Base-by-base conservation (phyloP, 192 early-diverging fungal genomes). In the Paraglomus brasilianum region DNA sequence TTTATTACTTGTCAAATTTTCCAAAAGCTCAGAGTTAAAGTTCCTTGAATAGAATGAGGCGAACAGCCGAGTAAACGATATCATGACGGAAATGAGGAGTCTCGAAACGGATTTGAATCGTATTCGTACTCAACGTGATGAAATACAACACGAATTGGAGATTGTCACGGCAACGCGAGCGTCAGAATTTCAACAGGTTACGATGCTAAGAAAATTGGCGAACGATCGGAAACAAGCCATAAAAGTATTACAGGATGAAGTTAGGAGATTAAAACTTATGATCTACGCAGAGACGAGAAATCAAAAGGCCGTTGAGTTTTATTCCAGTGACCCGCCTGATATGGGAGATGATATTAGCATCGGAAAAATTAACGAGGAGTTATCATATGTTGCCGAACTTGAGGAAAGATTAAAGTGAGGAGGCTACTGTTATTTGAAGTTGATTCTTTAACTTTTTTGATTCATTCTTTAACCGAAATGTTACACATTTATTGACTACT, bases 321-420 rank as follows among this genome's bases (percentile, higher is more conserved):
- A 78, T 55, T 77, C 77, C 0, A 77, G 77, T 38, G 40, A 53
- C 21, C 42, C 67, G 5, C 48, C 38, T 8, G 49, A 69, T 30
- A 52, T 30, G 41, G 21, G 57, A 59, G 41, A 59, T 59, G 17
- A n/a, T 9, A 59, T 30, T n/a, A 59, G 57, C 15, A 38, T 17
- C 19, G 17, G 36, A 59, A 40, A 30, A 30, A 59, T 59, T 59
- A 41, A 63, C 13, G n/a, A 80, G 62, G 71, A 83, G 17, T 76
- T 77, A n/a, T 79, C 79, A 1, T 77, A 76, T 15, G 77, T 76
- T 30, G 80, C 86, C n/a, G 80, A 85, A 78, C 69, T 83, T 63
- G 70, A 77, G 10, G 72, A 78, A 13, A 76, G 73, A 70, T 78
- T 85, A 39, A 80, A 86, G 72, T 78, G 83, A 8, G 11, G 47